Percentiles rank a stretch among this genome's conserved stretches.
These are phyloP conservation scores for Micractinium sp. DNA, from an alignment of 139 green algal species.

Conservation along the genomic window DNA sequence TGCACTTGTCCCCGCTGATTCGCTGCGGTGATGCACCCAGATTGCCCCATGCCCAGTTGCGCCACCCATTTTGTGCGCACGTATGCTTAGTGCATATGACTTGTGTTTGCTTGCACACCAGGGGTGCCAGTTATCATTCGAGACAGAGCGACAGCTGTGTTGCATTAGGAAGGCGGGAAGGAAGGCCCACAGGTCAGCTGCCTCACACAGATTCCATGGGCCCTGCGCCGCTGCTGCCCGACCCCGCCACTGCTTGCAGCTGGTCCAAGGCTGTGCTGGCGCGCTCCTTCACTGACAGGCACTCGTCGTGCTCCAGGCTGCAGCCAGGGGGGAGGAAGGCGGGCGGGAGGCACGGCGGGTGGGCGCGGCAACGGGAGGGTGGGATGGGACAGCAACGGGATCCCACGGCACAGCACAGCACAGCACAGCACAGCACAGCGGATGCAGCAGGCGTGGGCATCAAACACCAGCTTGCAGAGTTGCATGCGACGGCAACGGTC, in stretches of 20 bases:
- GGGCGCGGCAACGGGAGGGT: not conserved
- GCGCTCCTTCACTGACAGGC: conserved; percentile 23
- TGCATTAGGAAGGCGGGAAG: too few species aligned
- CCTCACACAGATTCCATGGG: not conserved
- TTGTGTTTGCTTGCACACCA: too few species aligned
- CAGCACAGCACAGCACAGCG: not conserved
- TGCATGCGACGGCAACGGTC: not conserved
- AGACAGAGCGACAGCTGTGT: too few species aligned
- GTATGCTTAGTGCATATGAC: too few species aligned
- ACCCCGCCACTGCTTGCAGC: not conserved
- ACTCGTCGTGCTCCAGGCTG: conserved; percentile 36
- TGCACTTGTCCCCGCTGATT: too few species aligned
- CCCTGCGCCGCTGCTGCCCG: not conserved
- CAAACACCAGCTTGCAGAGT: not conserved
- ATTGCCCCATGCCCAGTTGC: too few species aligned
- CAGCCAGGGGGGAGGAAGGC: not conserved
- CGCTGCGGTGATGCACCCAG: too few species aligned
- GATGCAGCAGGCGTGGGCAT: not conserved
- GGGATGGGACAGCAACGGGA: not conserved
- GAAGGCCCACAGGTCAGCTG: too few species aligned
- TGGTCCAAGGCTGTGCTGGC: conserved; percentile 25
- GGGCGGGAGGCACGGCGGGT: not conserved
- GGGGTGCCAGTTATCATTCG: too few species aligned
- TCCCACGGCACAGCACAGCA: not conserved
- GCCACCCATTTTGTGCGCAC: too few species aligned